Conservation (phyloP, 805 yeast species). For the Myxozyma udenii region DNA sequence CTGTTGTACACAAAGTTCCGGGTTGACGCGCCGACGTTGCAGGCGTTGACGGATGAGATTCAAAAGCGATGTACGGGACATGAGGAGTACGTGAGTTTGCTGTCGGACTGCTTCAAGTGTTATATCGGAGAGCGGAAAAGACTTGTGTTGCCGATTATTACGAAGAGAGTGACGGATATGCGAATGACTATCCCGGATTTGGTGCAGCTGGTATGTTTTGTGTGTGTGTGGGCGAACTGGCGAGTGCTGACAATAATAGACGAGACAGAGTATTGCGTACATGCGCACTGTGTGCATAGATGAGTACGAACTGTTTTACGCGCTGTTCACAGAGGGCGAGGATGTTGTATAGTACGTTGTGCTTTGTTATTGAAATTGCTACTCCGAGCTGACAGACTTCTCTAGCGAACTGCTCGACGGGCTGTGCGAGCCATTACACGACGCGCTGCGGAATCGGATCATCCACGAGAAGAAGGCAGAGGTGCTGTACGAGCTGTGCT, state of each 20-base stretch:
- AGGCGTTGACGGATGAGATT: slow-evolving; percentile 41
- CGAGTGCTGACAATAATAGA: slow-evolving; percentile 25
- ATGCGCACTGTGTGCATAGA: slow-evolving; percentile 58
- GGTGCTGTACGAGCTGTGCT: slow-evolving; percentile 69
- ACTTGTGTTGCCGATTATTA: slow-evolving; percentile 47
- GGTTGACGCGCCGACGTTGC: slow-evolving; percentile 43
- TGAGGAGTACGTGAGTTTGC: slow-evolving; percentile 61
- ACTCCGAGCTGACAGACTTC: neutral
- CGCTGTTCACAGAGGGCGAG: slow-evolving; percentile 47
- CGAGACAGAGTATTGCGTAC: slow-evolving; percentile 60
- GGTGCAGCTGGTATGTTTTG: slow-evolving; percentile 44
- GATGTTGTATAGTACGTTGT: slow-evolving; percentile 40
- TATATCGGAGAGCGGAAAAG: slow-evolving; percentile 59
- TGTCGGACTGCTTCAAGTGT: slow-evolving; percentile 59
- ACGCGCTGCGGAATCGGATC: slow-evolving; percentile 60
- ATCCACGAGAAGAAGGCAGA: slow-evolving; percentile 68
- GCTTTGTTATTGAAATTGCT: neutral
- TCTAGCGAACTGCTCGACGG: slow-evolving; percentile 53
- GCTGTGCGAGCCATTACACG: slow-evolving; percentile 75
- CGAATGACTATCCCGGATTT: slow-evolving; percentile 40
- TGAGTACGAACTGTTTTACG: slow-evolving; percentile 58
- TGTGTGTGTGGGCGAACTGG: neutral
- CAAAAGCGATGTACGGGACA: slow-evolving; percentile 42
- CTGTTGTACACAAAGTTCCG: slow-evolving; percentile 64
- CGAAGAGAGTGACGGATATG: slow-evolving; percentile 40